These are phyloP conservation scores for Tuber aestivum DNA, from an alignment of 495 filamentous ascomycete species.

Conservation along the genomic window DNA sequence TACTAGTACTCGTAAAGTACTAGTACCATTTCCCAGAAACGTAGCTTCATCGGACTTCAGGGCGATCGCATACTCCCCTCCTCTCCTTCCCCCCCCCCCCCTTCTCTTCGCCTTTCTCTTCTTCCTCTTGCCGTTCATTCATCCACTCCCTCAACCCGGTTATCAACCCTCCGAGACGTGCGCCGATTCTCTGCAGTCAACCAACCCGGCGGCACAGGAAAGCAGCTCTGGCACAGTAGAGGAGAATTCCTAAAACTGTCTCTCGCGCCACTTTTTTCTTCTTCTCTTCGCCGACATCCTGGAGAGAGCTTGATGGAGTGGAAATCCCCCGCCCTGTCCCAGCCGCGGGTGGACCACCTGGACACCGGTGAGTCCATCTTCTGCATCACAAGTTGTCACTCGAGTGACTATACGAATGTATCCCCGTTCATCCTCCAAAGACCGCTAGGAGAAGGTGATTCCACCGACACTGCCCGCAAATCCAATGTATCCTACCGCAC, in stretches of 20 bases:
- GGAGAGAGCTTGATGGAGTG: neutral
- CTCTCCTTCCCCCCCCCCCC: neutral
- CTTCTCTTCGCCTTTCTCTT: neutral
- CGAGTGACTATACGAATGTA: neutral
- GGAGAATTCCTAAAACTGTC: neutral
- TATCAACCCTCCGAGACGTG: neutral
- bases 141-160: neutral
- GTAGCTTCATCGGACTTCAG: neutral
- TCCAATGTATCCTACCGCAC: neutral
- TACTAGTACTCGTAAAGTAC: neutral
- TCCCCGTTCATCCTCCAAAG: neutral
- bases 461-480: neutral
- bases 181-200: neutral
- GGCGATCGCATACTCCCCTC: neutral
- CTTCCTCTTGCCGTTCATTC: neutral
- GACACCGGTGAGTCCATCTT: neutral
- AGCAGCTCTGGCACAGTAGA: neutral
- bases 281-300: neutral
- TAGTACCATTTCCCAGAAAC: neutral
- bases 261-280: neutral
- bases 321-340: neutral
- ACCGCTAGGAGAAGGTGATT: neutral
- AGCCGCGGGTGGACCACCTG: neutral
- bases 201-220: neutral
- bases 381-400: neutral